Evolutionary conservation across 352 stramenopile species (phyloP).

Genomic region (Peronosclerospora sorghi): DNA sequence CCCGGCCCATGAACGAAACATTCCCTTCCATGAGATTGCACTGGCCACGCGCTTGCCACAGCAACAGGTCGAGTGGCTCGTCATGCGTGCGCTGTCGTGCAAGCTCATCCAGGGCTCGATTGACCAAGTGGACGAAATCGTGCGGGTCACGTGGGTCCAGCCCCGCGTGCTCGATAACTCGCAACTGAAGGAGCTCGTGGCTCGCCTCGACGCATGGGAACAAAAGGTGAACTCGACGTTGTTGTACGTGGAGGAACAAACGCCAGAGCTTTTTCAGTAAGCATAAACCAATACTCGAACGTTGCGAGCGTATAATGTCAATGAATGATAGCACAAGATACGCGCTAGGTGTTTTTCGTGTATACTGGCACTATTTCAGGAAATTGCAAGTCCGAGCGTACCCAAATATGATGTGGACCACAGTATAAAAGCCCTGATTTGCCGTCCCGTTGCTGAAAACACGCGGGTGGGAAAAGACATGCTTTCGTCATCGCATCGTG

Average conservation of each 20-base stretch:
- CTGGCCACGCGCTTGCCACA: constrained; percentile 67
- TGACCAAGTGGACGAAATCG: constrained; percentile 87
- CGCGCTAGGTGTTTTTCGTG: too few species aligned
- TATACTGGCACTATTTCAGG: too few species aligned
- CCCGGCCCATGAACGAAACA: constrained; percentile 88
- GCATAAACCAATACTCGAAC: too few species aligned
- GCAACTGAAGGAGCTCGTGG: constrained; percentile 66
- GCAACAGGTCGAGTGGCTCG: constrained; percentile 95
- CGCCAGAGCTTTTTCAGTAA: constrained; percentile 80
- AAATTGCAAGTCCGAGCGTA: too few species aligned
- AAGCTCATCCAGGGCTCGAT: constrained; percentile 92
- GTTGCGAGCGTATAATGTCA: too few species aligned
- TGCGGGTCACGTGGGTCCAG: constrained; percentile 95
- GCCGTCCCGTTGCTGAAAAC: too few species aligned
- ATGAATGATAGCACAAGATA: too few species aligned
- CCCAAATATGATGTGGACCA: too few species aligned
- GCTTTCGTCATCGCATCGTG: too few species aligned
- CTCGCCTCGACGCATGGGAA: constrained; percentile 58
- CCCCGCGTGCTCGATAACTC: constrained; percentile 73
- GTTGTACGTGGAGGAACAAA: constrained; percentile 81
- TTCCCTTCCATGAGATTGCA: constrained; percentile 91
- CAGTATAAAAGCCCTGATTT: too few species aligned
- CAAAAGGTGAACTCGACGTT: constrained; percentile 80
- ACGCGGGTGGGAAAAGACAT: too few species aligned
- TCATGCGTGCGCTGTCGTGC: constrained; percentile 95